These are phyloP conservation scores for Trematosphaeria pertusa DNA, from an alignment of 2,329 filamentous ascomycete species.

Conservation along the genomic window DNA sequence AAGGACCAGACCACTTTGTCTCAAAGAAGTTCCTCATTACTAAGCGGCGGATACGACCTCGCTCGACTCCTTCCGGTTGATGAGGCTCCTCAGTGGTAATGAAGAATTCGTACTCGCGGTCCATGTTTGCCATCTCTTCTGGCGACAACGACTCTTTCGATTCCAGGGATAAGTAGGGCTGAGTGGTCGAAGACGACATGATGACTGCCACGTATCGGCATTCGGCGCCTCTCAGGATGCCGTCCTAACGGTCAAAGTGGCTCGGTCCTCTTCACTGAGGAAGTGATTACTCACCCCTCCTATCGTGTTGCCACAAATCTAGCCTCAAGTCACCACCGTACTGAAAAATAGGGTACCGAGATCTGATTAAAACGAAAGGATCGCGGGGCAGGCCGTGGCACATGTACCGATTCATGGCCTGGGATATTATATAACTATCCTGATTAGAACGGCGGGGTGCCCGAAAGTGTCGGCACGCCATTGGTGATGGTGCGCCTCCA, in stretches of 20 bases:
- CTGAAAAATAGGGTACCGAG: no score
- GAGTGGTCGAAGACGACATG: not conserved
- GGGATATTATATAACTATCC: constrained; percentile 13
- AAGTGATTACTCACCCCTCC: not conserved
- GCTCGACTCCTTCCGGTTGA: constrained; percentile 26
- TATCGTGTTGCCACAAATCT: not conserved
- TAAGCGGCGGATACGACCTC: constrained; percentile 30
- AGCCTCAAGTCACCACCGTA: no score
- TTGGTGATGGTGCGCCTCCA: no score
- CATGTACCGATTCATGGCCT: not conserved
- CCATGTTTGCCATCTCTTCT: constrained; percentile 1
- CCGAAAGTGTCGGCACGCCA: no score
- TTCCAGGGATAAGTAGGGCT: not conserved
- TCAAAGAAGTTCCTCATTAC: constrained; percentile 41
- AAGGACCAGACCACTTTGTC: constrained; percentile 13
- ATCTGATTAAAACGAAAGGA: no score
- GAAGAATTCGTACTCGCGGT: constrained; percentile 36
- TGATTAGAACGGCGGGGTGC: constrained; percentile 22
- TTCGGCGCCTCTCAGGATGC: no score
- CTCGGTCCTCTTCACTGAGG: no score
- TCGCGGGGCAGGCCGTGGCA: not conserved
- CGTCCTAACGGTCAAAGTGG: no score
- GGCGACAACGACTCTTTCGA: not conserved
- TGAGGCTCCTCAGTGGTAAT: constrained; percentile 31
- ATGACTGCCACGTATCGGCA: not conserved